Base-by-base conservation (phyloP, 139 green algal species). In the Tetratostichococcus sp. region DNA sequence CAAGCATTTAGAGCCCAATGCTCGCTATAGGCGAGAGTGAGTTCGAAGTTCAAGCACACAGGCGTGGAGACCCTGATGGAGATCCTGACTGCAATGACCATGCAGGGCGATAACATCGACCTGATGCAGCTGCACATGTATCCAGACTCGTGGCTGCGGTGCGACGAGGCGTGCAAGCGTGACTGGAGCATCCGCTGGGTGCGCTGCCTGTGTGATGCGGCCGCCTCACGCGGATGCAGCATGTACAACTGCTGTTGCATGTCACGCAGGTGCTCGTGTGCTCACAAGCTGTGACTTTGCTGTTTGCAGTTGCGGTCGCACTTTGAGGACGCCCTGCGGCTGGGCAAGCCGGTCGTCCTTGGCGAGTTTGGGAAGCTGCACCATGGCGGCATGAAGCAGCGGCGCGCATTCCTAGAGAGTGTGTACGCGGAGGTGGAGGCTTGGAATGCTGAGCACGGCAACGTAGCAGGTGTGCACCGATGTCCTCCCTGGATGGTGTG, bases 301-400 rank as follows among this genome's bases (percentile, higher is more conserved):
- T 62, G 19, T 62, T 62, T 62, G 50, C 50, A 62, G 50, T 4
- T 62, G 19, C 50, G 50, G 50, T 25, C 62, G 28, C 62, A 68
- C 62, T 35, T 68, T 34, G 28, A 68, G 62, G 62, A 68, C 22
- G 21, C 66, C 26, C 25, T 30, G 23, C 71, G 77, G 42, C n/a
- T 68, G n/a, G 73, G 78, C 4, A 83, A 83, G 72, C 78, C 78
- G 30, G 67, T 83, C 35, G 50, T 69, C 67, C 73, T 83, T 68
- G 71, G 76, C 31, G 78, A 83, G 69, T 83, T 83, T 72, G 78
- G 78, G 11, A 62, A 62, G 50, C 50, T 62, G 50, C 50, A 62
- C 50, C 50, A 62, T 17, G 50, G 50, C 50, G 50, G 50, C 50
- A 62, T 62, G 50, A 62, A 26, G 50, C 50, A 62, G 50, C 50